Conservation (phyloP, 768 basidiomycete species). For the Rhodosporidiobolus sp. region DNA sequence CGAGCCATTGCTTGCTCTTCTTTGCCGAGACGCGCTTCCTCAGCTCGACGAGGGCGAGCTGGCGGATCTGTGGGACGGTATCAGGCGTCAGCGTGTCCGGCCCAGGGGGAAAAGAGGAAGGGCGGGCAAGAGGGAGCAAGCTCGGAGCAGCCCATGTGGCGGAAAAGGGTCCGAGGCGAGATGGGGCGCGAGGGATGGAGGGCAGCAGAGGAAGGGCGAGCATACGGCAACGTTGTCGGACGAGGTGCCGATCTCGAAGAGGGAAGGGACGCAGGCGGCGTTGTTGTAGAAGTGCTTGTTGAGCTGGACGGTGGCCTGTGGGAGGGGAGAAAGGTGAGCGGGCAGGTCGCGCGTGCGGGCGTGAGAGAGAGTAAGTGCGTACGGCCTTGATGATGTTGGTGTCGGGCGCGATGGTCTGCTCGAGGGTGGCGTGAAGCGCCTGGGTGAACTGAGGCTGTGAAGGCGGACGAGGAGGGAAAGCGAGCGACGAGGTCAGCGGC, state of each 20-base stretch:
- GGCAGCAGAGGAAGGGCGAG: neutral
- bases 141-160: too few relatives aligned
- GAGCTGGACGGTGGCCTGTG: conserved; percentile 81
- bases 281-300: conserved; percentile 92
- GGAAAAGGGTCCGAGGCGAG: neutral
- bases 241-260: conserved; percentile 78
- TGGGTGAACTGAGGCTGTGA: conserved; percentile 62
- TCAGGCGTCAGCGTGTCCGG: neutral
- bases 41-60: conserved; percentile 94
- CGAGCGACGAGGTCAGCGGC: neutral
- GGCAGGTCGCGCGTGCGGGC: neutral
- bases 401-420: conserved; percentile 82
- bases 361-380: conserved; percentile 49
- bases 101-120: too few relatives aligned
- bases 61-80: conserved; percentile 65
- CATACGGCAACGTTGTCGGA: conserved; percentile 77
- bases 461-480: neutral
- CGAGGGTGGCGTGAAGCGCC: conserved; percentile 75
- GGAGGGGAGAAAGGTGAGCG: too few relatives aligned
- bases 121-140: too few relatives aligned
- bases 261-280: conserved; percentile 81
- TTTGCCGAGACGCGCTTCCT: conserved; percentile 82
- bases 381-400: conserved; percentile 85
- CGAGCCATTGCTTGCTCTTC: conserved; percentile 77
- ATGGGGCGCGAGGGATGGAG: neutral